These are phyloP conservation scores for Polygonum maritimum DNA, from an alignment of 148 eudicot genomes.

Conservation along the genomic window DNA sequence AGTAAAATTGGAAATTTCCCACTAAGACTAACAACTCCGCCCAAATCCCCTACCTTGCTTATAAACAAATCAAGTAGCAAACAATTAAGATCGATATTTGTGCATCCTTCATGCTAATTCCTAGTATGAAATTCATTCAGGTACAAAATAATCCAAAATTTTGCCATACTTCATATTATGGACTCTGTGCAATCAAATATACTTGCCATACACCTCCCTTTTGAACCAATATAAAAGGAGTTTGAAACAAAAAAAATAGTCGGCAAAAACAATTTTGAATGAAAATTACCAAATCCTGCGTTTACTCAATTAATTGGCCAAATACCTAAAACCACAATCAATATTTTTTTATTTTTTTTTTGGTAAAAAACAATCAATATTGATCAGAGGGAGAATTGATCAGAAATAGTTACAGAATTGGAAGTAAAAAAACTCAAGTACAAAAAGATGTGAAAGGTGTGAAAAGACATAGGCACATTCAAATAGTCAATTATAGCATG, in stretches of 20 bases:
- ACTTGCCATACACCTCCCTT: no score
- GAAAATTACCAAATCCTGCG: no score
- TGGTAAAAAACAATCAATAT: no score
- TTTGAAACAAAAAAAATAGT: no score
- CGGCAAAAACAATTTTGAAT: no score
- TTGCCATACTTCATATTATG: not conserved
- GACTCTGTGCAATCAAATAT: no score
- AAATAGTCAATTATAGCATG: not conserved
- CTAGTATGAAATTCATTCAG: not conserved
- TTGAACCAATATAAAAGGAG: no score
- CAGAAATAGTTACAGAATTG: no score
- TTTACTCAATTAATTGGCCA: no score
- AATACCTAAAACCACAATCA: no score
- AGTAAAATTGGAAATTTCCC: not conserved
- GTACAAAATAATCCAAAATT: not conserved
- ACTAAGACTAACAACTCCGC: not conserved
- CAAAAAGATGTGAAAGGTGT: not conserved
- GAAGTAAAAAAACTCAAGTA: not conserved
- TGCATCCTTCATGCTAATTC: not conserved
- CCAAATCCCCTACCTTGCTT: not conserved
- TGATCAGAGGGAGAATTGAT: no score
- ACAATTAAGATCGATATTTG: not conserved
- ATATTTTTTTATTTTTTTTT: no score
- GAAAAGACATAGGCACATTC: not conserved
- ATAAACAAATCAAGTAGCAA: not conserved